Conservation (phyloP, 2,329 filamentous ascomycete species). For the Trichoderma hamatum region DNA sequence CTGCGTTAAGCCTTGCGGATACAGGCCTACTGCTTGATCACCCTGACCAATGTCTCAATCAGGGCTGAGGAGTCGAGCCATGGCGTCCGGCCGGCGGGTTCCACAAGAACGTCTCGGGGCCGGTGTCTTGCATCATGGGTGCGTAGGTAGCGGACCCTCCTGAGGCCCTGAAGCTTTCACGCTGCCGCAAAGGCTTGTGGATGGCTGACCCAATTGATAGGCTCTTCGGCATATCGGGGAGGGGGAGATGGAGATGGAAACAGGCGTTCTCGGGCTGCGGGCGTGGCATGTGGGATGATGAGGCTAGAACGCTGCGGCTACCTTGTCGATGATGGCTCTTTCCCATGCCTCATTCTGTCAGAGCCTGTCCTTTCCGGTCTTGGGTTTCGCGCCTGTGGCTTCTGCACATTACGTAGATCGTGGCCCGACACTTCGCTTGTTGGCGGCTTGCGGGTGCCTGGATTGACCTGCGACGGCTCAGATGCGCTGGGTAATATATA, state of each 20-base stretch:
- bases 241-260: neutral
- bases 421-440: conserved; percentile 14
- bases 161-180: conserved; percentile 17
- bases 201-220: neutral
- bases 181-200: neutral
- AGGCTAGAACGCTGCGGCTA: conserved; percentile 1
- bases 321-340: neutral
- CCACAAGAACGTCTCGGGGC: neutral
- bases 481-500: conserved; percentile 3
- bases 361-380: neutral
- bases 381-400: conserved; percentile 3
- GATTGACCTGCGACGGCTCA: neutral
- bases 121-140: conserved; percentile 26
- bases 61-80: neutral
- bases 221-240: conserved; percentile 19
- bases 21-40: neutral
- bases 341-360: neutral
- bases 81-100: conserved; percentile 20
- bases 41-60: conserved; percentile 17
- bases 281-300: conserved; percentile 7
- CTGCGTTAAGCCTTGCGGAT: neutral
- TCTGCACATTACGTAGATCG: conserved; percentile 20
- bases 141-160: conserved; percentile 19
- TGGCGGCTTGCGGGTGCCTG: conserved; percentile 21
- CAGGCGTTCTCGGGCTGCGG: neutral